Evolutionary conservation across 805 yeast genomes (phyloP).

Genomic region (Millerozyma miso): DNA sequence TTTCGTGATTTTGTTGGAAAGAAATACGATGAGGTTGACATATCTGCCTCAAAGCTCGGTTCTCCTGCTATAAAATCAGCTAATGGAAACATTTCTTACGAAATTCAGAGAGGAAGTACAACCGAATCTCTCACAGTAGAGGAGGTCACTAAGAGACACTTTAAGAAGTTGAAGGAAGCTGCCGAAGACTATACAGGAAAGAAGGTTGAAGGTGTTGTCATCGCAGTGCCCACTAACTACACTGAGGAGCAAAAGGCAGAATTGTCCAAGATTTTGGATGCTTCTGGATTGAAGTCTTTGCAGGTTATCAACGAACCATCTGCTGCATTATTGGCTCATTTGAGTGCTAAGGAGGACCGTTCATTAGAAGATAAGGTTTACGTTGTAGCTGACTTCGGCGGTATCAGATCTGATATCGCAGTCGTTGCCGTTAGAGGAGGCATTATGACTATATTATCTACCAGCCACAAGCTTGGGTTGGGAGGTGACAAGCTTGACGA

Average conservation of each 20-base stretch:
- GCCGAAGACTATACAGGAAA: conserved; percentile 92
- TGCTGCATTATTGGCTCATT: conserved; percentile 84
- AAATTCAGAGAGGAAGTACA: conserved; percentile 46
- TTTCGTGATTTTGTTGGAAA: conserved; percentile 92
- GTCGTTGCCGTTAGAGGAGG: conserved; percentile 93
- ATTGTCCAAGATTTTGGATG: conserved; percentile 55
- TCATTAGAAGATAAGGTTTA: conserved; percentile 64
- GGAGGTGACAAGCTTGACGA: conserved; percentile 89
- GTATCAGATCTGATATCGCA: conserved; percentile 91
- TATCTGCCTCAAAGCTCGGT: conserved; percentile 45
- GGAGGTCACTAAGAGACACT: conserved; percentile 80
- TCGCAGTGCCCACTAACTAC: conserved; percentile 89
- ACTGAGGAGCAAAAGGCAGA: conserved; percentile 66
- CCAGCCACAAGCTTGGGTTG: conserved; percentile 73
- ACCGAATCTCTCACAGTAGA: conserved; percentile 61
- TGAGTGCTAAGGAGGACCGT: conserved; percentile 45
- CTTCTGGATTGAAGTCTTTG: conserved; percentile 73
- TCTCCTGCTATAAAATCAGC: conserved; percentile 55
- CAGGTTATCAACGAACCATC: conserved; percentile 92
- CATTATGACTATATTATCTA: conserved; percentile 79
- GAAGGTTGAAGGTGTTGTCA: conserved; percentile 73
- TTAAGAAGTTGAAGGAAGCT: conserved; percentile 74
- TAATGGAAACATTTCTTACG: conserved; percentile 67
- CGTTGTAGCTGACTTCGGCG: conserved; percentile 96
- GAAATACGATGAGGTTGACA: conserved; percentile 60